Base-by-base conservation (phyloP, 306 rosid species). In the Alnus rubra region DNA sequence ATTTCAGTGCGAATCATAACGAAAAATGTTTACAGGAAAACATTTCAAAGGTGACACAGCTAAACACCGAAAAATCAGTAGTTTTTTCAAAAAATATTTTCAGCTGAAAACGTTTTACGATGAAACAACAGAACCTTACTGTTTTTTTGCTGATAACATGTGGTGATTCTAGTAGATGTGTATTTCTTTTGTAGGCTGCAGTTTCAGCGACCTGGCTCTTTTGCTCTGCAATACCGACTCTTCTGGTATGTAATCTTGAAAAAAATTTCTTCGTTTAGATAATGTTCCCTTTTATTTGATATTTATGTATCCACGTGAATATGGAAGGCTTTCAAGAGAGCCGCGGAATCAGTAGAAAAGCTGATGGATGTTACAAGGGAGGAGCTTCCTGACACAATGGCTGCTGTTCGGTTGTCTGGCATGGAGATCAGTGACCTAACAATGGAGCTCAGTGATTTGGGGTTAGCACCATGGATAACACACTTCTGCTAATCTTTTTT, bases 371-470 rank as follows among this genome's bases (percentile, higher is more conserved):
- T 88, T 3, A 81, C 96, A 28, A 86, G 96, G 86, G 98, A 91
- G 83, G 99, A 95, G 80, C 91, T 95, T 78, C 99, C 99, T 0
- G 92, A 83, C 69, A 95, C 99, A 49, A 91, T 93, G 97, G 92
- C 96, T 18, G 90, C 97, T 54, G 84, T 95, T 82, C 89, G 96
- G 8, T 81, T 95, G 86, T 95, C 99, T 74, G 97, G 97, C 80
- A 93, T 93, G 97, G 98, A 96, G 90, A 91, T 93, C 71, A 89
- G 92, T 76, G 99, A 96, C 85, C 81, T 93, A 39, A 93, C 98
- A 16, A 87, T 89, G 77, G 96, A 93, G 77, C 97, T 96, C 74
- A 90, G 94, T 80, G 97, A 93, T 87, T 76, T 91, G 13, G 96
- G 99, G 96, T 91, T 73, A 72, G 68, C 50, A 55, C 73, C 47